Evolutionary conservation across 768 basidiomycete species (phyloP).

Genomic region (Leccinum olivaceopallidum): DNA sequence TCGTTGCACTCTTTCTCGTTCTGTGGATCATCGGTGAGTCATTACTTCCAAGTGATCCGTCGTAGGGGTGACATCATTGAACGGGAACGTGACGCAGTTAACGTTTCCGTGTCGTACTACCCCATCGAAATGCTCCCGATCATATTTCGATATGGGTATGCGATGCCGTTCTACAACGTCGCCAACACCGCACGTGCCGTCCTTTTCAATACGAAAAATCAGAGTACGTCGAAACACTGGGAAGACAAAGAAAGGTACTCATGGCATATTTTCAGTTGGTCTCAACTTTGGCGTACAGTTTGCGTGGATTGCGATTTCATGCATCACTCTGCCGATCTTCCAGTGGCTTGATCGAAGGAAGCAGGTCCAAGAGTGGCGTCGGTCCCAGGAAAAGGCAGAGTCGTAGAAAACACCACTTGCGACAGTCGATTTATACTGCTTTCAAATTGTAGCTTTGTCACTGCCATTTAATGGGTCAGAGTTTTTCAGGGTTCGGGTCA

Average conservation of each 20-base stretch:
- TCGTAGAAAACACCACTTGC: background rate
- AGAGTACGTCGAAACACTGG: conserved; percentile 40
- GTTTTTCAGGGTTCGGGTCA: no score
- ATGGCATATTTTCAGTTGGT: conserved; percentile 44
- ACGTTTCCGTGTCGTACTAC: conserved; percentile 56
- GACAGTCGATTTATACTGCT: background rate
- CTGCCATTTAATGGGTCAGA: background rate
- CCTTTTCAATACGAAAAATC: conserved; percentile 65
- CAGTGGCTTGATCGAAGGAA: conserved; percentile 42
- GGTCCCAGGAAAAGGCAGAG: conserved; percentile 14
- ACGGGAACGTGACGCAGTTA: conserved; percentile 36
- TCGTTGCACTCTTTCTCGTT: conserved; percentile 62
- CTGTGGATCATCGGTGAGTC: conserved; percentile 60
- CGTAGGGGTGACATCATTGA: background rate
- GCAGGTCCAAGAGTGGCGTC: conserved; percentile 25
- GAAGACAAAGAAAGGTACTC: background rate
- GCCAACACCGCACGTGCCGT: conserved; percentile 59
- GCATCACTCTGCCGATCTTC: conserved; percentile 50
- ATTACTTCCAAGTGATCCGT: background rate
- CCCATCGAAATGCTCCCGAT: conserved; percentile 60
- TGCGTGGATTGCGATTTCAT: conserved; percentile 56
- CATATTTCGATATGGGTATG: conserved; percentile 68
- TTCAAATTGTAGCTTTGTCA: background rate
- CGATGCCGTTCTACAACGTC: conserved; percentile 72
- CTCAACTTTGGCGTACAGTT: conserved; percentile 61